Evolutionary conservation across 257 asterid species (phyloP), one percentile per base, ranked within the genome.

Genomic region (Nicotiana tabacum): DNA sequence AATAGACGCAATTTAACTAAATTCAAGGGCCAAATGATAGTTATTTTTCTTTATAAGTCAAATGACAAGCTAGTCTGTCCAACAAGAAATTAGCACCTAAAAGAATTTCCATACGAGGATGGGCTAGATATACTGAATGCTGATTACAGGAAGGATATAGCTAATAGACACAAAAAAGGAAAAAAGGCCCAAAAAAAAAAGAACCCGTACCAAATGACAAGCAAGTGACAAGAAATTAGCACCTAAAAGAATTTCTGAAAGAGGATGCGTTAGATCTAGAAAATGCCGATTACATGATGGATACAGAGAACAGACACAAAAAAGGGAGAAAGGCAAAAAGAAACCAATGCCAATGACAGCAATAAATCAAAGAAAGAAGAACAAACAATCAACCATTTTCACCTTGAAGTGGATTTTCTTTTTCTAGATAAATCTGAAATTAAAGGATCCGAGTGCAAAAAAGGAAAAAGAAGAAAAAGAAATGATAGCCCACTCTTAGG

Each of bases 51-150:
- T 76, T 51, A 51, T 7, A 74, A 74, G 61, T 74, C 62, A 74
- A 72, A 48, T 24, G 80, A 74, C 46, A 76, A 51, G 43, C 43
- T 15, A 76, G 27, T 76, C 9, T 15, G 43, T 27, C 62, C 64
- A 76, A 76, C 64, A 48, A 15, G 80, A 76, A 74, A 76, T 51
- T 76, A 51, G 80, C 80, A 76, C 46, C 80, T 51, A 30, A 48
- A 72, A 48, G 43, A 51, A 76, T 32, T 27, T 51, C 53, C 58
- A 51, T 0, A 29, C 16, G 4, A 46, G 39, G 24, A 51, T 48
- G 64, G 43, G 53, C 46, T 51, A 76, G 64, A 76, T 51, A 24
- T 76, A 27, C 80, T 48, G 29, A 74, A 51, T 76, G 80, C 58
- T 29, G 62, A 48, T 51, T 51, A 51, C 64, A 74, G 80, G 16